phyloP scores from a whole-genome alignment of 2,329 filamentous ascomycete species.

The Talaromyces sp. region DNA sequence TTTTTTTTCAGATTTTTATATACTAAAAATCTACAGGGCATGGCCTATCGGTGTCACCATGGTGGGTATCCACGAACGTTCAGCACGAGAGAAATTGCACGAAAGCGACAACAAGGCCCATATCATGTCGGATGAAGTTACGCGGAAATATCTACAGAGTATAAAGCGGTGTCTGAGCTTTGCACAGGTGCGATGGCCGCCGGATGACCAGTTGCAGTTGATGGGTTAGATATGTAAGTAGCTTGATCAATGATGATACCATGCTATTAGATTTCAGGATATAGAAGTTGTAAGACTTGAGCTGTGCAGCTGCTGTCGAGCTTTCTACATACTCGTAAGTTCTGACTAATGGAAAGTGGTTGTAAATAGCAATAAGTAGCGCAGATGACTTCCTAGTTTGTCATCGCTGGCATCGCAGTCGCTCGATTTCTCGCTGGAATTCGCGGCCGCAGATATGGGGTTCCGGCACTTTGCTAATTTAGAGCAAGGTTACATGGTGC shows the following conservation, averaged over 20 bases:
- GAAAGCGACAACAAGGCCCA: constrained; percentile 77
- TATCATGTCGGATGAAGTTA: constrained; percentile 95
- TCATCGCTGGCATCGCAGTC: background rate
- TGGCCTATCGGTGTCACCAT: constrained; percentile 99
- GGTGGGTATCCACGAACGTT: constrained; percentile 98
- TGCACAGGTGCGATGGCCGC: constrained; percentile 94
- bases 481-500: background rate
- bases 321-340: too few relatives aligned
- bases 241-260: background rate
- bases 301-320: background rate
- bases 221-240: constrained; percentile 64
- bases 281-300: background rate
- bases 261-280: background rate
- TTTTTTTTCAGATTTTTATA: background rate
- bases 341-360: too few relatives aligned
- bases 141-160: constrained; percentile 92
- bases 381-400: too few relatives aligned
- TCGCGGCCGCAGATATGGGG: too few relatives aligned
- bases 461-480: background rate
- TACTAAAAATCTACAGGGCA: constrained; percentile 49
- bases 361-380: too few relatives aligned
- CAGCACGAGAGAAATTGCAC: constrained; percentile 90
- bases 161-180: constrained; percentile 97
- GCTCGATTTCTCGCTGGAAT: constrained; percentile 7
- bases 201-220: constrained; percentile 83